Evolutionary conservation across 306 rosid species (phyloP).

Genomic region (Hippophae gyantsensis): DNA sequence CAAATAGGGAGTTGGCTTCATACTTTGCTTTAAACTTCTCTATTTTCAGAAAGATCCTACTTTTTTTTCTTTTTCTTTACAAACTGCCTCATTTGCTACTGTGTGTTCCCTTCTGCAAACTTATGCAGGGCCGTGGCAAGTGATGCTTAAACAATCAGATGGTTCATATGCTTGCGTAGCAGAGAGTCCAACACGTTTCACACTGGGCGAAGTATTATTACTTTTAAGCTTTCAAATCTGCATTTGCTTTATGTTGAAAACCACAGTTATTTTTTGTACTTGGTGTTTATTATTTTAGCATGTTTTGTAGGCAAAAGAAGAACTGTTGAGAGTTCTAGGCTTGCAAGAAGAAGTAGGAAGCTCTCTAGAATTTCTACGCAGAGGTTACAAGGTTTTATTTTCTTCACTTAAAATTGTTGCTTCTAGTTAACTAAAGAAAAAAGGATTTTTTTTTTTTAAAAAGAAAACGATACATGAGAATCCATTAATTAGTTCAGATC

Average conservation of each 20-base stretch:
- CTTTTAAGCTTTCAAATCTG: slow-evolving; percentile 16
- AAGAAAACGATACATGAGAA: slow-evolving; percentile 6
- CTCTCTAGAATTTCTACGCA: slow-evolving; percentile 83
- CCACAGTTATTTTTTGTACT: slow-evolving; percentile 4
- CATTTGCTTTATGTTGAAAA: slow-evolving; percentile 12
- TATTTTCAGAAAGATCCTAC: background rate
- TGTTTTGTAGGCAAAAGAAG: slow-evolving; percentile 64
- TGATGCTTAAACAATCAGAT: slow-evolving; percentile 94
- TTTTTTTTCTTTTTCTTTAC: no score
- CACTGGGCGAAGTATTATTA: slow-evolving; percentile 70
- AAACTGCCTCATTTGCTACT: background rate
- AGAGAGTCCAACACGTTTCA: slow-evolving; percentile 81
- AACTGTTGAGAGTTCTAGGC: slow-evolving; percentile 85
- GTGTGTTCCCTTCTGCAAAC: slow-evolving; percentile 12
- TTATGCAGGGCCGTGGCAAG: slow-evolving; percentile 91
- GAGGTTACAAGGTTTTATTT: slow-evolving; percentile 78
- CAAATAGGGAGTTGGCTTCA: background rate
- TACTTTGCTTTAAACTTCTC: background rate
- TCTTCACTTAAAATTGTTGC: background rate
- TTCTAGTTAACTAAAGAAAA: background rate
- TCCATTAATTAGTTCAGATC: slow-evolving; percentile 9
- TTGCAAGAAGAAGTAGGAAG: slow-evolving; percentile 89
- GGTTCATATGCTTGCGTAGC: slow-evolving; percentile 90
- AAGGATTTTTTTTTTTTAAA: background rate
- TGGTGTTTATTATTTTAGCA: slow-evolving; percentile 27